phyloP scores from a whole-genome alignment of 306 rosid genomes.

The Mucuna pruriens region DNA sequence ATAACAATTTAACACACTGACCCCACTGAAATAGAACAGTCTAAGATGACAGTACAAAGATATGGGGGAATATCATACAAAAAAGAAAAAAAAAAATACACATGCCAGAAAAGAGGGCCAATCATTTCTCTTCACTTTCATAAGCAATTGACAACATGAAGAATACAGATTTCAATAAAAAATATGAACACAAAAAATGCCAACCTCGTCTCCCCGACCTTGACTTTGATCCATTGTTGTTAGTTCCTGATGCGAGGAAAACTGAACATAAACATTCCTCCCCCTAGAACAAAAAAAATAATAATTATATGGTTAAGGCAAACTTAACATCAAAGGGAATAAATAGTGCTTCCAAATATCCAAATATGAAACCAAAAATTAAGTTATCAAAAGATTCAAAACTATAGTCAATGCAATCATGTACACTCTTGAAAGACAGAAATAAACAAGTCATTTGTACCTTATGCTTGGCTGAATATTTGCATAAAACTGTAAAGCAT shows the following conservation, averaged over 20 bases:
- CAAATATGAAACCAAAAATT: slow-evolving; percentile 13
- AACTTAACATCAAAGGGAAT: slow-evolving; percentile 22
- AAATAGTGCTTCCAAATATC: background rate
- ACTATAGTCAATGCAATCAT: background rate
- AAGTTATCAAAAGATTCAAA: slow-evolving; percentile 35
- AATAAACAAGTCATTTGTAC: slow-evolving; percentile 44
- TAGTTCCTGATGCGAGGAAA: slow-evolving; percentile 90
- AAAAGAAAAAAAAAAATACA: background rate
- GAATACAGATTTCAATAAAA: background rate
- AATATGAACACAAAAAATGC: slow-evolving; percentile 36
- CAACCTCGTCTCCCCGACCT: slow-evolving; percentile 97
- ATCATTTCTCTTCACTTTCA: background rate
- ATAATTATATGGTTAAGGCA: slow-evolving; percentile 1
- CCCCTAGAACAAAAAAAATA: slow-evolving; percentile 58
- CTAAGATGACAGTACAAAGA: slow-evolving; percentile 3
- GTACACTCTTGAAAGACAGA: background rate
- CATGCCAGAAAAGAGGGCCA: background rate
- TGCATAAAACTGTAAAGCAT: slow-evolving; percentile 78
- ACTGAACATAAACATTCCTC: slow-evolving; percentile 90
- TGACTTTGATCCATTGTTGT: slow-evolving; percentile 88
- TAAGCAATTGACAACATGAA: slow-evolving; percentile 27
- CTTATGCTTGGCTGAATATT: slow-evolving; percentile 82
- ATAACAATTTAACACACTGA: slow-evolving; percentile 30
- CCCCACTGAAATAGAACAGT: slow-evolving; percentile 26
- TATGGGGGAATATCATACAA: background rate